Conservation (phyloP, 495 filamentous ascomycete species). For the Neurospora intermedia region DNA sequence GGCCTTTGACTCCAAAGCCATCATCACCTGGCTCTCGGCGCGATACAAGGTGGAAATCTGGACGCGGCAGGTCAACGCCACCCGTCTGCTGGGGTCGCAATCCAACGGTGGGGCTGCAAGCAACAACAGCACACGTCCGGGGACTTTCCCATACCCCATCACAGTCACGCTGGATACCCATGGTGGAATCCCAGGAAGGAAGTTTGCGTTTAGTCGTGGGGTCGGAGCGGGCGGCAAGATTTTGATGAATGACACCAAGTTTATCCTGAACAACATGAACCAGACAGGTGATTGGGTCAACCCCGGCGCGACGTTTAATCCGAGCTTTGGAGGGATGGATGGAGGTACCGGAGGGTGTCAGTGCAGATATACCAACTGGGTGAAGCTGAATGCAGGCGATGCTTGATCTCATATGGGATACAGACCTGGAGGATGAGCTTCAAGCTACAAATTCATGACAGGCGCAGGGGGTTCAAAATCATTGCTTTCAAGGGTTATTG, state of each 20-base stretch:
- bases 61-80: constrained; percentile 49
- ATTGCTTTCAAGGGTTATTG: neutral
- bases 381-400: constrained; percentile 12
- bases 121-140: constrained; percentile 37
- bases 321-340: constrained; percentile 48
- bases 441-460: neutral
- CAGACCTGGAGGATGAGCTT: neutral
- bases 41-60: constrained; percentile 86
- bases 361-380: constrained; percentile 66
- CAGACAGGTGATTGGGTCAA: constrained; percentile 54
- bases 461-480: neutral
- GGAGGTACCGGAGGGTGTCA: constrained; percentile 63
- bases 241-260: constrained; percentile 36
- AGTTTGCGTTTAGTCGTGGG: constrained; percentile 62
- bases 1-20: constrained; percentile 46
- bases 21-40: constrained; percentile 75
- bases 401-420: neutral
- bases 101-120: constrained; percentile 6
- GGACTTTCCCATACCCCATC: constrained; percentile 77
- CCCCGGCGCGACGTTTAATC: constrained; percentile 29
- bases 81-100: constrained; percentile 28
- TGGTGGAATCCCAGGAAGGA: constrained; percentile 51
- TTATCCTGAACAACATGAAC: constrained; percentile 48
- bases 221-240: constrained; percentile 45
- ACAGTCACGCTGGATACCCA: constrained; percentile 75